phyloP scores from a whole-genome alignment of 768 basidiomycete species.

The Russula sp. region DNA sequence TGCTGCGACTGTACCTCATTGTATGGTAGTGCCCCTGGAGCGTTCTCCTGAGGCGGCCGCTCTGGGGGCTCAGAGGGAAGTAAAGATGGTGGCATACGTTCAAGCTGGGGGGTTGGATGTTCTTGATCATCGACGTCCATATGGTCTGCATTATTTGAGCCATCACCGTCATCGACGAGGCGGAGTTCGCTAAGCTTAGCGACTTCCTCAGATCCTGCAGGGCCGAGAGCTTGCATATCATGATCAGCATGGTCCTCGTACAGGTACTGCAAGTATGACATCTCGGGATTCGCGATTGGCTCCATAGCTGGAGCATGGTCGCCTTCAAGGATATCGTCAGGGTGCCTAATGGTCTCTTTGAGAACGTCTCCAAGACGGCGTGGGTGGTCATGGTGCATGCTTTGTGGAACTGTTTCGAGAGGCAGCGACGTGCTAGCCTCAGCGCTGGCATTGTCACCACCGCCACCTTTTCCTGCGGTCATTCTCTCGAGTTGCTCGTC shows the following conservation, averaged over 20 bases:
- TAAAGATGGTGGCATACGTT: slow-evolving; percentile 21
- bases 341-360: slow-evolving; percentile 73
- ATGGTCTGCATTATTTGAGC: slow-evolving; percentile 27
- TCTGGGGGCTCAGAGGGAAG: slow-evolving; percentile 28
- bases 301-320: slow-evolving; percentile 28
- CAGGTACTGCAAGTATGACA: slow-evolving; percentile 68
- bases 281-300: slow-evolving; percentile 31
- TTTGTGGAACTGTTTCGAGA: slow-evolving; percentile 30
- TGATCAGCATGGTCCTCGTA: slow-evolving; percentile 58
- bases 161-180: slow-evolving; percentile 53
- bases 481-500: neutral
- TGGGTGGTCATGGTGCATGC: slow-evolving; percentile 36
- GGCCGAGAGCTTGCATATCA: slow-evolving; percentile 84
- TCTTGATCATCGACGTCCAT: slow-evolving; percentile 45
- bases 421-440: slow-evolving; percentile 40
- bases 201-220: slow-evolving; percentile 76
- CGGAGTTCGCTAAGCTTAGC: slow-evolving; percentile 77
- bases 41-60: slow-evolving; percentile 26
- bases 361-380: slow-evolving; percentile 81
- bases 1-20: slow-evolving; percentile 22
- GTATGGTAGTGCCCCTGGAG: slow-evolving; percentile 44
- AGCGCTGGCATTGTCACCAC: slow-evolving; percentile 34
- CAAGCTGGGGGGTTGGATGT: slow-evolving; percentile 9
- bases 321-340: slow-evolving; percentile 67
- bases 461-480: slow-evolving; percentile 7